Base-by-base conservation (phyloP, 192 early-diverging fungal genomes). In the Coemansia sp. region DNA sequence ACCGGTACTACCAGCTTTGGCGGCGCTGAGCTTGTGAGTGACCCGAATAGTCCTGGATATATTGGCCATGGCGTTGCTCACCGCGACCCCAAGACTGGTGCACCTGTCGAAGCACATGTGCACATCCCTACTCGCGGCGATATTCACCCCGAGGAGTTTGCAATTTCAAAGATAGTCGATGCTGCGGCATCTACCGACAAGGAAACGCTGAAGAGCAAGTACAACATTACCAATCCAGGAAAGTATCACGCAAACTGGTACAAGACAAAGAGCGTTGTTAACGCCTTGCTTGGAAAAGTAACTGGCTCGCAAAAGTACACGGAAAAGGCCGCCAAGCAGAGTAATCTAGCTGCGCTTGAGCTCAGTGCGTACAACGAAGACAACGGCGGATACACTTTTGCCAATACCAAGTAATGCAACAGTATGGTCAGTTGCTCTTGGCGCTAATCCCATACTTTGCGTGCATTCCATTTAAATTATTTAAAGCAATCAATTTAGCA, bases 241-340 rank as follows among this genome's bases (percentile, higher is more conserved):
- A 81, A 81, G 60, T 81, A 81, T 53, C 79, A 81, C 23, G 79
- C 79, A 8, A 67, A 65, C 62, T 81, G 73, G 73, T 81, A 68
- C 70, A 72, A 52, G 60, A 35, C 69, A 39, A 81, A 75, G 58
- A 72, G 79, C 58, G 47, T 47, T 27, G 19, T 66, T 23, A 69
- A 72, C 45, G 54, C 63, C 23, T 39, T 65, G 29, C 12, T 72
- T 27, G 79, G 57, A 19, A 81, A 61, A 58, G 41, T 71, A 10
- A 70, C 70, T 2, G 56, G 66, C 38, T 81, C 79, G 22, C 57
- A 69, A 29, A 75, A 65, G 60, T 62, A 64, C 38, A 1, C 59
- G 17, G 66, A 66, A 11, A 81, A 72, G 60, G 69, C 79, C 3
- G 50, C 54, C 6, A 68, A 50, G 50, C 79, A 81, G 56, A 27